phyloP scores from a whole-genome alignment of 2,329 filamentous ascomycete genomes.

The Apiospora phragmitis region DNA sequence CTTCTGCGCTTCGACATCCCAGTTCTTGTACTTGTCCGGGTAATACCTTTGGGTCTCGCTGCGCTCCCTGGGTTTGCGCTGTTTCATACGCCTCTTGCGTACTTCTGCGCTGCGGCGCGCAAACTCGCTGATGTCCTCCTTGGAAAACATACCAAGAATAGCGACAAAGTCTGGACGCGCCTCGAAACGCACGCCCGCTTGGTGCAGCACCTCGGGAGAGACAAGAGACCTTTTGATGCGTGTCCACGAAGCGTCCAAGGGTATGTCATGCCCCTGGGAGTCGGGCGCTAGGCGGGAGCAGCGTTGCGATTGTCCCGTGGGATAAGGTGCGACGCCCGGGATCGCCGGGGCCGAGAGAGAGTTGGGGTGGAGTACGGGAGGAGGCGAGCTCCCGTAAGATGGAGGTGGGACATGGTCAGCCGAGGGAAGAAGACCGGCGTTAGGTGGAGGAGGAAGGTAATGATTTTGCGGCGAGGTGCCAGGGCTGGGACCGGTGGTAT shows the following conservation, averaged over 20 bases:
- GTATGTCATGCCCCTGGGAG: constrained; percentile 56
- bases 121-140: constrained; percentile 52
- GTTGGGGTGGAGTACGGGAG: constrained; percentile 22
- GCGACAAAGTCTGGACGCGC: constrained; percentile 62
- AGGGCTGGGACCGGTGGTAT: constrained; percentile 33
- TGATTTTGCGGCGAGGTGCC: constrained; percentile 32
- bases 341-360: constrained; percentile 29
- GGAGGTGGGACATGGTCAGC: constrained; percentile 33
- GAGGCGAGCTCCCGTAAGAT: constrained; percentile 35
- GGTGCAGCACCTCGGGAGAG: constrained; percentile 57
- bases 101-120: constrained; percentile 51
- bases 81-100: constrained; percentile 37
- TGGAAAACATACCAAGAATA: constrained; percentile 54
- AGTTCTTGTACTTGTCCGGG: constrained; percentile 34
- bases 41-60: constrained; percentile 28
- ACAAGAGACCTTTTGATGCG: constrained; percentile 55
- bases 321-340: not conserved
- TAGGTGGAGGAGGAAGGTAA: constrained; percentile 35
- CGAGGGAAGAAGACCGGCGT: constrained; percentile 29
- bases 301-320: constrained; percentile 22
- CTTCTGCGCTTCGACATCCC: constrained; percentile 24
- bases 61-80: constrained; percentile 17
- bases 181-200: constrained; percentile 59
- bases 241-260: constrained; percentile 60
- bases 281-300: constrained; percentile 53